Percentiles rank a stretch among this genome's conserved stretches.
These are phyloP conservation scores for Podospora bellae-mahoneyi DNA, from an alignment of 495 filamentous ascomycete species.

Conservation along the genomic window DNA sequence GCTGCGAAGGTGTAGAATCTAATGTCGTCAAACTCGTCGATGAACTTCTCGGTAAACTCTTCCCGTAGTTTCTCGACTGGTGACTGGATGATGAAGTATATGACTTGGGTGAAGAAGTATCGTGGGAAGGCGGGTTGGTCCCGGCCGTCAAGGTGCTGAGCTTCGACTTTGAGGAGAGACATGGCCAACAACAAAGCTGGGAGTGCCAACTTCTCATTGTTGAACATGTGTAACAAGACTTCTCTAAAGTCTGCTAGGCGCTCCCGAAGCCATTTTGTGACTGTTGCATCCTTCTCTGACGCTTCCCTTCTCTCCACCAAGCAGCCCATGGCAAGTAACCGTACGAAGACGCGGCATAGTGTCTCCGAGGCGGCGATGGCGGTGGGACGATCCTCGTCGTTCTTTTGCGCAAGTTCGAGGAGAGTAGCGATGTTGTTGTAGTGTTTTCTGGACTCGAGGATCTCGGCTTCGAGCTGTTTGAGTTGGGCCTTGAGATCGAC, in stretches of 20 bases:
- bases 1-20: slow-evolving; percentile 73
- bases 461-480: slow-evolving; percentile 67
- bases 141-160: slow-evolving; percentile 55
- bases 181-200: slow-evolving; percentile 74
- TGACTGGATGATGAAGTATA: slow-evolving; percentile 59
- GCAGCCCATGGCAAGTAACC: slow-evolving; percentile 72
- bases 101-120: slow-evolving; percentile 58
- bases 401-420: slow-evolving; percentile 54
- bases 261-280: slow-evolving; percentile 75
- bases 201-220: slow-evolving; percentile 48
- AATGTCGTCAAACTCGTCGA: slow-evolving; percentile 79
- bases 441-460: slow-evolving; percentile 77
- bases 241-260: slow-evolving; percentile 66
- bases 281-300: slow-evolving; percentile 67
- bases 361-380: slow-evolving; percentile 66
- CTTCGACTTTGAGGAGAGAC: slow-evolving; percentile 76
- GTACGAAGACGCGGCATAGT: slow-evolving; percentile 84
- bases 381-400: slow-evolving; percentile 34
- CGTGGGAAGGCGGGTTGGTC: slow-evolving; percentile 64
- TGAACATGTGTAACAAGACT: slow-evolving; percentile 53
- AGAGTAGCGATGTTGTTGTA: slow-evolving; percentile 89
- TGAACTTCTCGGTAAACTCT: slow-evolving; percentile 72
- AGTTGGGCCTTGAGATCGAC: slow-evolving; percentile 54
- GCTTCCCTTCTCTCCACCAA: slow-evolving; percentile 59
- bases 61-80: slow-evolving; percentile 55